phyloP scores from a whole-genome alignment of 768 basidiomycete genomes.

The Polyporus arcularius region DNA sequence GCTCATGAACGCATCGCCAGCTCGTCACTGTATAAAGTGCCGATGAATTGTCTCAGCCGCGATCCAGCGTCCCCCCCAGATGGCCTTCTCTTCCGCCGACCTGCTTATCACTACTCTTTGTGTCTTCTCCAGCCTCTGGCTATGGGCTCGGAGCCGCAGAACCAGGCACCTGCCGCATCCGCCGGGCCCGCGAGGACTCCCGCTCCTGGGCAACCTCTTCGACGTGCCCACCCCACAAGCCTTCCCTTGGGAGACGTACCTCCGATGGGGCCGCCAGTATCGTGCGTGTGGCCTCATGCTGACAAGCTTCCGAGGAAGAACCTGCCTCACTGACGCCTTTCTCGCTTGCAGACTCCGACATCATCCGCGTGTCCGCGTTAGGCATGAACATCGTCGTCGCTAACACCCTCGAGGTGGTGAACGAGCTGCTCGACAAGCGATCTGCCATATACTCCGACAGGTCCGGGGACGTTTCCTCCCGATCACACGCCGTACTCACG shows the following conservation, averaged over 20 bases:
- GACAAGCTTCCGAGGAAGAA: neutral
- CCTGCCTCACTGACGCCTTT: neutral
- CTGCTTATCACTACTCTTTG: neutral
- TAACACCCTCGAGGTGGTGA: constrained; percentile 22
- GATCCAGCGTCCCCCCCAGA: neutral
- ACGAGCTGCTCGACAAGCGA: constrained; percentile 28
- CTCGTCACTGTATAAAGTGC: neutral
- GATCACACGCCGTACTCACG: neutral
- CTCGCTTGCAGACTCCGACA: neutral
- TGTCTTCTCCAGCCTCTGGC: neutral
- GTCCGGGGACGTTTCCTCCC: constrained; percentile 2
- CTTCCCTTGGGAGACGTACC: neutral
- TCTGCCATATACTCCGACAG: constrained; percentile 27
- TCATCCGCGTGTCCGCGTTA: neutral
- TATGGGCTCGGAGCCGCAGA: neutral
- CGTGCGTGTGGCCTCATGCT: neutral
- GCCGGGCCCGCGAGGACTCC: constrained; percentile 2
- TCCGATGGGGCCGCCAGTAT: neutral
- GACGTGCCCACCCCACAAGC: neutral
- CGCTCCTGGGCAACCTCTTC: constrained; percentile 2
- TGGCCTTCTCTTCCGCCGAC: neutral
- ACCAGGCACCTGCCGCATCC: neutral
- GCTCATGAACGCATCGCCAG: too few relatives aligned
- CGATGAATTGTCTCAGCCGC: neutral
- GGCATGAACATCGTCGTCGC: constrained; percentile 25